Conservation (phyloP, 306 rosid species). For the Vigna hirtella region DNA sequence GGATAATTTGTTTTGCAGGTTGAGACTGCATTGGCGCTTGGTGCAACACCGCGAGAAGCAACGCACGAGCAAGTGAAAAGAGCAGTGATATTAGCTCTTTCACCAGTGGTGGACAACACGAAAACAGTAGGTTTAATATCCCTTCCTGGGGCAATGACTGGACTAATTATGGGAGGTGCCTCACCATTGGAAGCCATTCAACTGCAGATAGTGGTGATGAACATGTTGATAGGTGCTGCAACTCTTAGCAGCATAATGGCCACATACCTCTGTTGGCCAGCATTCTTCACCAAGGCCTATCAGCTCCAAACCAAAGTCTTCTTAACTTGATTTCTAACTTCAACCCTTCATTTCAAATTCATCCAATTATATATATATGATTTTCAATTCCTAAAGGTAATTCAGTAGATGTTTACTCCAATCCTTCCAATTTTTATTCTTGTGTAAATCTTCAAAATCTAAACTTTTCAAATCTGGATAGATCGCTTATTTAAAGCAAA, state of each 20-base stretch:
- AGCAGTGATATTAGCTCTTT: conserved; percentile 75
- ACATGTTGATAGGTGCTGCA: conserved; percentile 90
- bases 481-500: too few species aligned
- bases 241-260: conserved; percentile 90
- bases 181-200: conserved; percentile 96
- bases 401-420: not conserved
- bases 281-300: conserved; percentile 88
- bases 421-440: not conserved
- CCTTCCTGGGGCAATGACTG: conserved; percentile 98
- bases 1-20: conserved; percentile 55
- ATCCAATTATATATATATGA: not conserved
- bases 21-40: conserved; percentile 93
- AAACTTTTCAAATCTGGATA: not conserved
- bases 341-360: not conserved
- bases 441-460: too few species aligned
- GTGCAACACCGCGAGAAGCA: conserved; percentile 94
- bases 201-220: conserved; percentile 94
- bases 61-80: conserved; percentile 87
- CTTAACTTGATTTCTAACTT: conserved; percentile 35
- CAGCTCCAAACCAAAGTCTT: conserved; percentile 85
- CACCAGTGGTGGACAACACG: conserved; percentile 90
- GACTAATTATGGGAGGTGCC: conserved; percentile 98
- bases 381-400: not conserved
- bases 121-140: conserved; percentile 94
- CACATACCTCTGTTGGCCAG: conserved; percentile 90